These are phyloP conservation scores for Leptomonas pyrrhocoris DNA, from an alignment of 208 protist species.

Conservation along the genomic window DNA sequence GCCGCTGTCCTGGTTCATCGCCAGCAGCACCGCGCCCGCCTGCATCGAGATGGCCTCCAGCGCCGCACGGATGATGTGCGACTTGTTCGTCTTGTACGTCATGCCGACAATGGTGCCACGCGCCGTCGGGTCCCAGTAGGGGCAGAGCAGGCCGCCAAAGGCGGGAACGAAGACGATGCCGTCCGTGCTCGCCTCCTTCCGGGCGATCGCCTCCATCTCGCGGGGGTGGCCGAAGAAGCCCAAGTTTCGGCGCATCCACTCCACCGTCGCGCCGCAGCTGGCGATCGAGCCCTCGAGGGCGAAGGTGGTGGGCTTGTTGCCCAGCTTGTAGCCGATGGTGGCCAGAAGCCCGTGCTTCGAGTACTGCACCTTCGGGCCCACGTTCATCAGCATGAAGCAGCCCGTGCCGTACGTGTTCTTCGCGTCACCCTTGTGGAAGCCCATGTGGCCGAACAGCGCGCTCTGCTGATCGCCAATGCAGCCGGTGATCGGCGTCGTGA, in stretches of 20 bases:
- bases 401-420: conserved; percentile 99
- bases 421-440: conserved; percentile 89
- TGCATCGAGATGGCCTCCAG: conserved; percentile 92
- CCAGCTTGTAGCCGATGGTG: conserved; percentile 96
- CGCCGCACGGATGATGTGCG: conserved; percentile 89
- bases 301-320: conserved; percentile 52
- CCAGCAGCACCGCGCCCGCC: conserved; percentile 83
- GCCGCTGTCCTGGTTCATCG: conserved; percentile 84
- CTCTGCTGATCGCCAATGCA: conserved; percentile 98
- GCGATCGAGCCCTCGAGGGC: conserved; percentile 94
- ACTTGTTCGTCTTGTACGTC: conserved; percentile 84
- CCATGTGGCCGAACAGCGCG: conserved; percentile 95
- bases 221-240: conserved; percentile 65
- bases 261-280: conserved; percentile 87
- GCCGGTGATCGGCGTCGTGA: conserved; percentile 68
- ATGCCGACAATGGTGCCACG: conserved; percentile 94
- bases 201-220: conserved; percentile 72
- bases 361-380: conserved; percentile 80
- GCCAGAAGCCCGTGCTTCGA: conserved; percentile 95
- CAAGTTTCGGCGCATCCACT: conserved; percentile 96
- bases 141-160: conserved; percentile 97
- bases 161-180: conserved; percentile 98
- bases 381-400: conserved; percentile 98
- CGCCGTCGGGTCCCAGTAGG: conserved; percentile 96
- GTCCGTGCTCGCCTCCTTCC: conserved; percentile 59